phyloP scores from a whole-genome alignment of 2,329 filamentous ascomycete species.

The Stachybotrys echinatus region DNA sequence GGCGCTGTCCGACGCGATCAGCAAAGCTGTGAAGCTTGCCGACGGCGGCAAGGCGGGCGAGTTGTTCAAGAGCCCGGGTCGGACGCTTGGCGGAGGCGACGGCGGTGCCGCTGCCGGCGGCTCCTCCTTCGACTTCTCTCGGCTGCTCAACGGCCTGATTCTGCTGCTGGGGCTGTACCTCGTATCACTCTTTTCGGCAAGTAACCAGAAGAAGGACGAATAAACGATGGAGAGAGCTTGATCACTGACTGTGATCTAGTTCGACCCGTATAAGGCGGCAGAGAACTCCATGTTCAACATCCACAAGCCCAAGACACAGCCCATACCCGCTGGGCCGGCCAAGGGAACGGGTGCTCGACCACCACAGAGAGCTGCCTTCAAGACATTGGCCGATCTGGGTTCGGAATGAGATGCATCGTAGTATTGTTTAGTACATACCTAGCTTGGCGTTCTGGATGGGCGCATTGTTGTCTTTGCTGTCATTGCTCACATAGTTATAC shows the following conservation, averaged over 20 bases:
- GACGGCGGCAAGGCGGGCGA: conserved; percentile 35
- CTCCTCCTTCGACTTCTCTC: conserved; percentile 3
- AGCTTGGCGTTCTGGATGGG: conserved; percentile 2
- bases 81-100: conserved; percentile 46
- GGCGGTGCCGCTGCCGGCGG: conserved; percentile 10
- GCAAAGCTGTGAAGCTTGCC: conserved; percentile 57
- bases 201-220: conserved; percentile 19
- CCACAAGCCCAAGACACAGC: conserved; percentile 25
- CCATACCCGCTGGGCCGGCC: conserved; percentile 10
- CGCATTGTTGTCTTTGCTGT: neutral
- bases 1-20: conserved; percentile 70
- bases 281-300: conserved; percentile 56
- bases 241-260: conserved; percentile 30
- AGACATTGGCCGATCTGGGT: conserved; percentile 50
- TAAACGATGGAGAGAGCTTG: neutral
- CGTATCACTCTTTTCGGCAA: conserved; percentile 54
- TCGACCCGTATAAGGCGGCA: conserved; percentile 58
- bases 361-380: conserved; percentile 34
- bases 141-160: conserved; percentile 43
- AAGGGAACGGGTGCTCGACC: conserved; percentile 12
- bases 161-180: conserved; percentile 58
- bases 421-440: conserved; percentile 2
- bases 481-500: neutral
- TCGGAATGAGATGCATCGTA: conserved; percentile 12
- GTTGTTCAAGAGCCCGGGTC: conserved; percentile 49